phyloP scores from a whole-genome alignment of 1,139 yeast species.

The Candida sp. region DNA sequence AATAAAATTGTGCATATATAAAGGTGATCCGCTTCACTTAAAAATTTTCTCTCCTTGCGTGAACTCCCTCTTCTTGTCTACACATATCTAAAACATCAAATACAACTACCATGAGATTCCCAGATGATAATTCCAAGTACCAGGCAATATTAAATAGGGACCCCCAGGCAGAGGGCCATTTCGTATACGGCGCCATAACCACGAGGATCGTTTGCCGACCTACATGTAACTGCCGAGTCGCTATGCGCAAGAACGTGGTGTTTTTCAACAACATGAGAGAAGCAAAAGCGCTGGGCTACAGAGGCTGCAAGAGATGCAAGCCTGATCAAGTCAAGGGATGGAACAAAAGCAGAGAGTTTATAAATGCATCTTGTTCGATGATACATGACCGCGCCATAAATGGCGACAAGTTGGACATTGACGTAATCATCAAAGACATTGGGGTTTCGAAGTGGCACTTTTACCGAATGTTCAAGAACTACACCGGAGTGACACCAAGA shows the following conservation, averaged over 20 bases:
- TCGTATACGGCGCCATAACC: conserved; percentile 12
- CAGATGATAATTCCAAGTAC: conserved; percentile 4
- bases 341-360: conserved; percentile 15
- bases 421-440: conserved; percentile 12
- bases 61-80: no score
- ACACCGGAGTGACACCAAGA: conserved; percentile 23
- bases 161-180: conserved; percentile 14
- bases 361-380: conserved; percentile 13
- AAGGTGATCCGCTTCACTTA: no score
- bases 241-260: conserved; percentile 11
- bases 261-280: conserved; percentile 10
- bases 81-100: no score
- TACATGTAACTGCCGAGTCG: conserved; percentile 15
- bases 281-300: conserved; percentile 10
- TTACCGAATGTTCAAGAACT: conserved; percentile 24
- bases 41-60: no score
- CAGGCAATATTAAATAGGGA: conserved; percentile 7
- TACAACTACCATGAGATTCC: not conserved
- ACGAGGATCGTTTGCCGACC: conserved; percentile 15
- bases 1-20: no score
- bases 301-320: conserved; percentile 16
- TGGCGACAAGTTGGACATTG: conserved; percentile 10
- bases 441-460: conserved; percentile 29
- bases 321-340: conserved; percentile 13
- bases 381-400: conserved; percentile 10